These are phyloP conservation scores for Boletus pseudopeckii DNA, from an alignment of 768 basidiomycete species.

Conservation along the genomic window DNA sequence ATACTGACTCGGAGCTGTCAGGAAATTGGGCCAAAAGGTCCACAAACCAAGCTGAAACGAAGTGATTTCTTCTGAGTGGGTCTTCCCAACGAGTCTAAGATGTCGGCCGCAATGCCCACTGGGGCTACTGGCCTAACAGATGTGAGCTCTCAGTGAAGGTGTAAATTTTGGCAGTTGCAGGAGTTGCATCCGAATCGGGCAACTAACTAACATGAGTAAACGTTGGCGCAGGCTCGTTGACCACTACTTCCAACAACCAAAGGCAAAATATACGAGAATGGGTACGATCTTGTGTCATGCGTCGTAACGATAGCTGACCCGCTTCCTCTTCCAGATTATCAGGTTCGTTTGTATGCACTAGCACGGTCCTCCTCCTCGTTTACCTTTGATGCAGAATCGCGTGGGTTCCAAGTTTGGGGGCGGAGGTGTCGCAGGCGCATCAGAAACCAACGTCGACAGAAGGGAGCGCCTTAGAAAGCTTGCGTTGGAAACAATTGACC, in stretches of 20 bases:
- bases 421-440: constrained; percentile 92
- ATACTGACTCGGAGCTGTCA: constrained; percentile 13
- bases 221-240: not conserved
- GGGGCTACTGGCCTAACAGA: not conserved
- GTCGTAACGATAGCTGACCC: constrained; percentile 2
- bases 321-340: constrained; percentile 50
- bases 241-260: constrained; percentile 2
- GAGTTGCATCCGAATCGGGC: constrained; percentile 11
- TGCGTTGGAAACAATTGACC: constrained; percentile 94
- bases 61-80: not conserved
- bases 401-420: constrained; percentile 96
- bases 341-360: constrained; percentile 41
- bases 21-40: not conserved
- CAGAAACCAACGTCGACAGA: constrained; percentile 93
- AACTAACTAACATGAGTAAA: not conserved
- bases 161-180: constrained; percentile 11
- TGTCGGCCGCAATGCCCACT: not conserved
- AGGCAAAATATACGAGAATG: constrained; percentile 20
- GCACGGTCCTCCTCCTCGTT: not conserved
- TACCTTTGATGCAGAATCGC: constrained; percentile 63
- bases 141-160: not conserved
- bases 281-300: constrained; percentile 22
- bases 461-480: constrained; percentile 93
- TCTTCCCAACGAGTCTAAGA: not conserved
- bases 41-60: not conserved